phyloP scores from a whole-genome alignment of 495 filamentous ascomycete genomes.

The Penicillium simplicissimum region DNA sequence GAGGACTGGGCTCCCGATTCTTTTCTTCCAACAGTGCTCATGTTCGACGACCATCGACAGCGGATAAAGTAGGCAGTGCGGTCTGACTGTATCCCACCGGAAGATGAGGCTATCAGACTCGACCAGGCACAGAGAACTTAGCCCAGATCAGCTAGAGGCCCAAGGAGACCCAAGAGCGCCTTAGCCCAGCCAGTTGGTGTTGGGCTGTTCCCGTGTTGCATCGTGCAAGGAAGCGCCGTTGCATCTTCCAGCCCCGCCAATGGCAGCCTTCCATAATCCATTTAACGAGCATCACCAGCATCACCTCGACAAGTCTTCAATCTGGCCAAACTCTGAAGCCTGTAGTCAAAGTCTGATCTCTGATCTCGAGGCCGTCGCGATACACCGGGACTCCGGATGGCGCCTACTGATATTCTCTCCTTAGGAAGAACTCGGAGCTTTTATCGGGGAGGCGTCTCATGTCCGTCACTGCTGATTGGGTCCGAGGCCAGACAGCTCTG shows the following conservation, averaged over 20 bases:
- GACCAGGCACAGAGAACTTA: neutral
- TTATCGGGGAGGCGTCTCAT: slow-evolving; percentile 7
- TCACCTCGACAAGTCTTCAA: neutral
- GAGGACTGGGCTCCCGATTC: neutral
- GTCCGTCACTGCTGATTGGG: slow-evolving; percentile 22
- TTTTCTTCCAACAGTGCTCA: neutral
- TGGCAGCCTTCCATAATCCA: neutral
- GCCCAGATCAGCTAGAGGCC: neutral
- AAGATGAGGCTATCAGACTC: neutral
- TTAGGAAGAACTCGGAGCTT: slow-evolving; percentile 12
- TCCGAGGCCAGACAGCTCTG: neutral
- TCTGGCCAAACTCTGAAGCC: neutral
- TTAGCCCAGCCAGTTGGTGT: slow-evolving; percentile 1
- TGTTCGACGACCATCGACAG: neutral
- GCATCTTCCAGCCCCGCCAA: slow-evolving; percentile 1
- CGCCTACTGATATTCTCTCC: neutral
- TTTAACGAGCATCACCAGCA: neutral
- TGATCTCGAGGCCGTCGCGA: neutral
- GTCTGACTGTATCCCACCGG: neutral
- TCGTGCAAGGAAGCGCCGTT: slow-evolving; percentile 19
- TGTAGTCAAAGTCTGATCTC: neutral
- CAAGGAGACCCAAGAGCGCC: neutral
- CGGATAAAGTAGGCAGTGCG: neutral
- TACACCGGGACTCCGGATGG: neutral
- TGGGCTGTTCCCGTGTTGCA: slow-evolving; percentile 10